phyloP scores from a whole-genome alignment of 2,329 filamentous ascomycete species.

The Cordyceps militaris region DNA sequence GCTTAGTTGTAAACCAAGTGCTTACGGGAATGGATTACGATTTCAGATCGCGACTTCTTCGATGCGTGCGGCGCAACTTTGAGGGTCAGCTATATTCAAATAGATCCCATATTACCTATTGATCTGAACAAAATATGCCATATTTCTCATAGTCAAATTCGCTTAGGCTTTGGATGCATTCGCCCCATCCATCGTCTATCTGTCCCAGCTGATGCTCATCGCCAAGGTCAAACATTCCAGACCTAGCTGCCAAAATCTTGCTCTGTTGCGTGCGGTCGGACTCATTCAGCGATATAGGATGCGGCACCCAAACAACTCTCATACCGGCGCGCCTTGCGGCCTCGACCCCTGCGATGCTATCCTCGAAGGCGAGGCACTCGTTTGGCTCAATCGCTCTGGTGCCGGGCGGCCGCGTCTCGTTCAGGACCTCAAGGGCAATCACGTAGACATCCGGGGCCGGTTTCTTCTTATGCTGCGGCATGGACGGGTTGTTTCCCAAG shows the following conservation, averaged over 20 bases:
- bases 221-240: constrained; percentile 16
- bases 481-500: constrained; percentile 58
- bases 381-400: constrained; percentile 44
- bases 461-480: constrained; percentile 57
- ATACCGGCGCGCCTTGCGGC: constrained; percentile 64
- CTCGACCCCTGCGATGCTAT: constrained; percentile 65
- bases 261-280: background rate
- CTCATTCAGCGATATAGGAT: background rate
- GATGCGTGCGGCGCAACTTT: too few species aligned
- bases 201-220: constrained; percentile 25
- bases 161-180: constrained; percentile 26
- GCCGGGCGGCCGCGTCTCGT: constrained; percentile 43
- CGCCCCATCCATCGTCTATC: constrained; percentile 30
- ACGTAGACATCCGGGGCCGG: constrained; percentile 69
- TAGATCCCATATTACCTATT: too few species aligned
- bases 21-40: too few species aligned
- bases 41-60: too few species aligned
- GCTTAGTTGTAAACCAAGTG: too few species aligned
- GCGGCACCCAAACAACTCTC: constrained; percentile 57
- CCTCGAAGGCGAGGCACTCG: constrained; percentile 31
- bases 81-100: too few species aligned
- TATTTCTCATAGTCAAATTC: constrained; percentile 31
- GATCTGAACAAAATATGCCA: too few species aligned
- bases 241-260: constrained; percentile 17
- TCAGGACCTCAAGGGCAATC: constrained; percentile 58